Conservation (phyloP, 129 eudicot species). For the Flaveria robusta region DNA sequence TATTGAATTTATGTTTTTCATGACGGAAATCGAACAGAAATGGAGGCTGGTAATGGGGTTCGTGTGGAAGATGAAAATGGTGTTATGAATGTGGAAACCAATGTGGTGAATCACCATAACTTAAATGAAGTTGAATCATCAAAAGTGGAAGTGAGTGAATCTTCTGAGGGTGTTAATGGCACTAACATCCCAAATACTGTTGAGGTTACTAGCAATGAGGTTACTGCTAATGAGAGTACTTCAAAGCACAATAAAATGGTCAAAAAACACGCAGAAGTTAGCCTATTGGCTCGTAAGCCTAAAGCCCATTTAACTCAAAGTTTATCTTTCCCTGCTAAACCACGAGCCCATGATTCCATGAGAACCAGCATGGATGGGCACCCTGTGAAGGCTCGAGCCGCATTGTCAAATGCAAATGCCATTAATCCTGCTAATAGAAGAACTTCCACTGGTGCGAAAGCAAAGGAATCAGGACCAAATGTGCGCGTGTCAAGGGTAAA, state of each 20-base stretch:
- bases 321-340: conserved; percentile 67
- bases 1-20: conserved; percentile 11
- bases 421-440: conserved; percentile 40
- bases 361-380: conserved; percentile 64
- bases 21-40: conserved; percentile 21
- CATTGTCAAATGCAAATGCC: conserved; percentile 42
- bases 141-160: conserved; percentile 36
- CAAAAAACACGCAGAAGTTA: conserved; percentile 42
- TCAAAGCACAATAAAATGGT: conserved; percentile 43
- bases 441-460: conserved; percentile 46
- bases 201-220: conserved; percentile 31
- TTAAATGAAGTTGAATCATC: conserved; percentile 34
- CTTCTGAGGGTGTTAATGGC: conserved; percentile 39
- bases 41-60: conserved; percentile 76
- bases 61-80: conserved; percentile 49
- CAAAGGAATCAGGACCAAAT: conserved; percentile 45
- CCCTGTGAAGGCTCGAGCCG: conserved; percentile 44
- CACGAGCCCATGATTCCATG: conserved; percentile 41
- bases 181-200: conserved; percentile 31
- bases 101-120: conserved; percentile 31
- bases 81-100: conserved; percentile 34
- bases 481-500: conserved; percentile 51
- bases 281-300: conserved; percentile 36
- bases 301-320: conserved; percentile 60
- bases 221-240: conserved; percentile 29